Percentiles rank a stretch among this genome's conserved stretches.
Evolutionary conservation across 1,284 basidiomycete species (phyloP).

Genomic region (Lentinula novae-zelandiae): DNA sequence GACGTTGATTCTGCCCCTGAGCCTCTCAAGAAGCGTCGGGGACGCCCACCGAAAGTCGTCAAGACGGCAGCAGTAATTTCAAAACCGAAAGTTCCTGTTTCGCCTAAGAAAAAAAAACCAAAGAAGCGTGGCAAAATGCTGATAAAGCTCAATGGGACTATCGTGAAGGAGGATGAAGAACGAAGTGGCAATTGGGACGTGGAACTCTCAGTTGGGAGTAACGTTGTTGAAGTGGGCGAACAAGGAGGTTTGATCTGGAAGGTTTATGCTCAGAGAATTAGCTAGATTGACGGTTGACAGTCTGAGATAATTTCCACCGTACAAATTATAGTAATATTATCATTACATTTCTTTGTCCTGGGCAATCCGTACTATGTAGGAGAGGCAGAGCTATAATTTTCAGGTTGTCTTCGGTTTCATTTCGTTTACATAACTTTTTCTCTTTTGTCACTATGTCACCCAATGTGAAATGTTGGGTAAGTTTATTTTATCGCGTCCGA

Average conservation of each 20-base stretch:
- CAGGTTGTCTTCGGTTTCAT: too few relatives aligned
- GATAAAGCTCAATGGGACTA: slow-evolving; percentile 47
- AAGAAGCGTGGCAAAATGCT: slow-evolving; percentile 45
- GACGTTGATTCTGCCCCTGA: slow-evolving; percentile 30
- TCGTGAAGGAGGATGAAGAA: slow-evolving; percentile 38
- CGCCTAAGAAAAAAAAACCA: slow-evolving; percentile 31
- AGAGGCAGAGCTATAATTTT: too few relatives aligned
- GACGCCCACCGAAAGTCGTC: slow-evolving; percentile 29
- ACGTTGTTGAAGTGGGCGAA: slow-evolving; percentile 66
- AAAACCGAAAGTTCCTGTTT: slow-evolving; percentile 26
- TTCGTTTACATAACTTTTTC: background rate
- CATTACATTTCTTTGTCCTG: background rate
- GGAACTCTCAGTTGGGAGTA: slow-evolving; percentile 48
- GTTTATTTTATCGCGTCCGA: background rate
- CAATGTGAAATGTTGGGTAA: background rate
- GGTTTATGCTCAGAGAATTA: slow-evolving; percentile 52
- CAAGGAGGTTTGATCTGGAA: slow-evolving; percentile 63
- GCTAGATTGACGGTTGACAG: background rate
- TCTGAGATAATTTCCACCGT: background rate
- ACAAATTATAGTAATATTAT: background rate
- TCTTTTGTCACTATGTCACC: background rate
- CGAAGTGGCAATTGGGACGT: slow-evolving; percentile 50
- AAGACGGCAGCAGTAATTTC: slow-evolving; percentile 23
- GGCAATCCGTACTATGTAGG: too few relatives aligned
- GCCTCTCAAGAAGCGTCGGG: slow-evolving; percentile 34